Evolutionary conservation across 169 alveolate species (phyloP), one percentile per base, ranked within the genome.

Genomic region (Besnoitia besnoiti): DNA sequence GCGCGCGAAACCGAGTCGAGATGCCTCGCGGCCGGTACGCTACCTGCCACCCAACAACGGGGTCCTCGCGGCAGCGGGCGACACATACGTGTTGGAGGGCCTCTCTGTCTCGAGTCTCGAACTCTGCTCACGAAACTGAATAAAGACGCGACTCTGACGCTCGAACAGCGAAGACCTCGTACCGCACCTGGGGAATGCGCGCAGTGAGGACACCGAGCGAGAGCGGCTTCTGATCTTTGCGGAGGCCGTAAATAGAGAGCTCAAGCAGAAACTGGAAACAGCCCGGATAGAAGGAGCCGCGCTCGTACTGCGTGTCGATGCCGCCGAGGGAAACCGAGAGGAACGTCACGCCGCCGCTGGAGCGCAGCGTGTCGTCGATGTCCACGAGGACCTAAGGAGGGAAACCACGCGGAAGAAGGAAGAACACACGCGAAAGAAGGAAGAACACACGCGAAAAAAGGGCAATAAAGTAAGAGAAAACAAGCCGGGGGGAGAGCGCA

Each of bases 251-350:
- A 95, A 90, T 95, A 8, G 98, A 94, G 35, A 96, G 93, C 79
- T 96, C 98, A 80, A 96, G 92, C 2, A 96, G 93, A 91, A 96
- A 96, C 85, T 96, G 98, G 85, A 95, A 95, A 5, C 90, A 90
- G 21, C 94, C 94, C n/a, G 94, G 94, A 33, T 91, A 91, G 91
- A 91, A 75, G 46, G 27, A 0, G 19, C 94, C 94, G 0, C 94
- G 85, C n/a, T 59, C 89, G 49, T 91, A 91, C 91, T 96, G 98
- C 19, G 98, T 95, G 89, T 96, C 98, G 40, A 96, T 96, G 16
- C 98, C 98, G 21, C 98, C 98, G n/a, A 96, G 90, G 39, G 95
- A 95, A 47, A 96, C 96, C 77, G 95, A 95, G 95, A 96, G 95
- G 46, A 96, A 84, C 85, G 92, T 96, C 89, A 94, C 95, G 8